These are phyloP conservation scores for Daedaleopsis nitida DNA, from an alignment of 768 basidiomycete species.

Conservation along the genomic window DNA sequence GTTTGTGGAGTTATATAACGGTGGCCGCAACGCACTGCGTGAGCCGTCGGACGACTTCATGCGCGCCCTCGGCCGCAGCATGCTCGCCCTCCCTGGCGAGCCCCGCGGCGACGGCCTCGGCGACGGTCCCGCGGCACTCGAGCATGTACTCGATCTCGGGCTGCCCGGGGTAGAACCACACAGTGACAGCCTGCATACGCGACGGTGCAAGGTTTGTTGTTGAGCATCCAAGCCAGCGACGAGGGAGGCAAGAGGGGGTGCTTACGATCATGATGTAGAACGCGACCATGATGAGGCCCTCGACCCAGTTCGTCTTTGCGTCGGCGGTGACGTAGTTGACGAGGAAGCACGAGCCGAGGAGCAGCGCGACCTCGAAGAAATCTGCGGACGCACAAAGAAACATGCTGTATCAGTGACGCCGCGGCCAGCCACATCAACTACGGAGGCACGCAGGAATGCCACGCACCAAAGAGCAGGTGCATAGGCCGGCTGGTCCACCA, in stretches of 20 bases:
- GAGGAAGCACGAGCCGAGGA: constrained; percentile 70
- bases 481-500: constrained; percentile 70
- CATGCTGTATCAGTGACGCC: not conserved
- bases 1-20: not conserved
- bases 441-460: constrained; percentile 11
- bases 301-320: constrained; percentile 78
- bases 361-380: constrained; percentile 64
- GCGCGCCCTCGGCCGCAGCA: constrained; percentile 5
- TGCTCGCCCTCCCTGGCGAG: not conserved
- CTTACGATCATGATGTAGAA: constrained; percentile 71
- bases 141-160: constrained; percentile 46
- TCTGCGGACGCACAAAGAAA: constrained; percentile 40
- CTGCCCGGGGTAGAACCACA: constrained; percentile 71
- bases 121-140: constrained; percentile 41
- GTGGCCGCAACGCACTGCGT: not conserved
- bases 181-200: constrained; percentile 58
- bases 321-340: constrained; percentile 83
- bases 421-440: not conserved
- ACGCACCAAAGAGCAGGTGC: constrained; percentile 64
- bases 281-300: constrained; percentile 61
- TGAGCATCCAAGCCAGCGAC: too few species aligned
- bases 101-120: constrained; percentile 33
- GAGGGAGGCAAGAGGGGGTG: constrained; percentile 1
- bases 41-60: not conserved
- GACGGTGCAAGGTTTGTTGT: not conserved